Evolutionary conservation across 2,329 filamentous ascomycete genomes (phyloP), one percentile per base, ranked within the genome.

Genomic region (Hyphodiscus sp.): DNA sequence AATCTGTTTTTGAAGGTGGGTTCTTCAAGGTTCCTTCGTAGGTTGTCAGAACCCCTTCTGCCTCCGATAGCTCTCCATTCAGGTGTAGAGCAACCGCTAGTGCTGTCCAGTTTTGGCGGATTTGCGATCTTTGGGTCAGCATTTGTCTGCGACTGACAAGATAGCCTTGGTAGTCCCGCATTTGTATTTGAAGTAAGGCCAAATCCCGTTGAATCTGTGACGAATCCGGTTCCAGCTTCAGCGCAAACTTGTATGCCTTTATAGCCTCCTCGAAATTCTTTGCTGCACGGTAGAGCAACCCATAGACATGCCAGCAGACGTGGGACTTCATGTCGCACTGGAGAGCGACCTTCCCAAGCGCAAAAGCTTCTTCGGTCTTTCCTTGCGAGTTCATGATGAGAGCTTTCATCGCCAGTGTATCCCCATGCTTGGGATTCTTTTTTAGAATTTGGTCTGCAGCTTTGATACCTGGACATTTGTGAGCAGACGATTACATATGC

Each of bases 191-290:
- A 56, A 99, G 80, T 57, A 95, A 82, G 49, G 94, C 92, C 57
- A 99, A 78, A 68, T 99, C 95, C 61, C 94, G 83, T 71, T 95
- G 89, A 65, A 99, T 99, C 71, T 96, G 92, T 58, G 83, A 79
- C 15, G 90, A 96, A 20, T 95, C 91, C n/a, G 95, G 92, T 67
- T 99, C 94, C 56, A 97, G 81, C 68, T 83, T 85, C 63, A 99
- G 76, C 16, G 94, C 94, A 71, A 95, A 96, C 70, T 95, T 95
- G 78, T 99, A 99, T 54, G 94, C 95, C 78, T 97, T 97, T 75
- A 96, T 96, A 10, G 95, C 92, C 74, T 97, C 94, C 71, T 97
- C 94, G 65, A 95, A 97, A 73, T 99, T 97, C 79, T 97, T 97
- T 68, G 88, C 87, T 47, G 89, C 86, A 49, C 92, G 86, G 74